Base-by-base conservation (phyloP, 192 early-diverging fungal genomes). In the Rhizoclosmatium sp. region DNA sequence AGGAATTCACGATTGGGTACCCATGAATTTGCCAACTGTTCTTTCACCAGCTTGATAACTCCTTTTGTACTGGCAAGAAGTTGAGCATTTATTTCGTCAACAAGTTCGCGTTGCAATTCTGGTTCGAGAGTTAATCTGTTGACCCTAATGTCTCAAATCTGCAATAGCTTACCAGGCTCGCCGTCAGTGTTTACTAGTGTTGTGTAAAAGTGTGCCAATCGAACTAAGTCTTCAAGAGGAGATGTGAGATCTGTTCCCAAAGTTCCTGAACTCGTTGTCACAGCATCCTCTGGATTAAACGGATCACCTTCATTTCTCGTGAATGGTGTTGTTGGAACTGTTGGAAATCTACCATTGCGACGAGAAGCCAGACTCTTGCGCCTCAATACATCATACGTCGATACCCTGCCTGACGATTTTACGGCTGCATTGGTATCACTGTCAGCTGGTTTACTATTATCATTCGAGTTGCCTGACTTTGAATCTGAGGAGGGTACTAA, bases 1-100 rank as follows among this genome's bases (percentile, higher is more conserved):
- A 90, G 71, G 48, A 90, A 85, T 47, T 88, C 86, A 5, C 89
- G 81, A 74, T 90, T 90, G 14, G 78, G 80, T 47, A 90, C 71
- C 89, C 89, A 90, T n/a, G 56, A 44, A 65, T 78, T 82, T 3
- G 84, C 66, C 3, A 90, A 64, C 64, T 88, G 87, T 21, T 82
- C 85, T 68, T 86, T 87, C 21, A 90, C 89, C 2, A 83, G 79
- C 70, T 86, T 90, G 9, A 90, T 86, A 31, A 87, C 86, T 16
- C 68, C 69, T 9, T 78, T 58, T 16, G 89, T 90, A 59, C 79
- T 89, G 16, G 80, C 81, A 39, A 86, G 65, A 16, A 87, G 58
- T 47, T 80, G 69, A 9, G 69, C 69, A 59, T 78, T 84, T 3
- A 81, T 82, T 47, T 80, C 81, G 7, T 78, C 75, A 44, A 87